Evolutionary conservation across 352 stramenopile genomes (phyloP).

Genomic region (Aphanomyces astaci): DNA sequence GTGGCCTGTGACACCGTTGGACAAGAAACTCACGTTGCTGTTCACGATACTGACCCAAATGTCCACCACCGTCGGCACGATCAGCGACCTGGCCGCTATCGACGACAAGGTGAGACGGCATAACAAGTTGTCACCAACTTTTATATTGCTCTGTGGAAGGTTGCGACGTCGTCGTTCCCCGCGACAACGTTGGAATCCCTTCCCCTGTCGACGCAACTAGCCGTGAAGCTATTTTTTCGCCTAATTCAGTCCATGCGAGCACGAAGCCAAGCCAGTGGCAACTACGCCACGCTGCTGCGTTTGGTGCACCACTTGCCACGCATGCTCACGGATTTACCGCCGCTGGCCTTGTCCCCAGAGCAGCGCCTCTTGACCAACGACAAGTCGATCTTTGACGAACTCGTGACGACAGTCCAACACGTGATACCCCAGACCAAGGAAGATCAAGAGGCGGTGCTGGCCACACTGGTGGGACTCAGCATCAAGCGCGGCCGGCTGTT

Average conservation of each 20-base stretch:
- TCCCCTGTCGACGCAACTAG: conserved; percentile 40
- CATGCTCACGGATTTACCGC: conserved; percentile 45
- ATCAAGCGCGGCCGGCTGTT: conserved; percentile 59
- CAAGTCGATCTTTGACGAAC: conserved; percentile 15
- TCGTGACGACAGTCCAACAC: conserved; percentile 28
- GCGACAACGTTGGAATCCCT: conserved; percentile 22
- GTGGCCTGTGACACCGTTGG: conserved; percentile 27
- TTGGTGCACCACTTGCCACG: conserved; percentile 47
- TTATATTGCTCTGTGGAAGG: too few relatives aligned
- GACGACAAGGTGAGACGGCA: neutral
- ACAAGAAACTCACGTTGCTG: conserved; percentile 40
- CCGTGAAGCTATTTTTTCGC: conserved; percentile 62
- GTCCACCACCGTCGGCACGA: neutral
- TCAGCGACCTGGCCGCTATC: conserved; percentile 22
- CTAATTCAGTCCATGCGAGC: conserved; percentile 46
- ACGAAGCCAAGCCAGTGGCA: conserved; percentile 23
- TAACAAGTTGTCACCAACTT: too few relatives aligned
- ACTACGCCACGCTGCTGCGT: conserved; percentile 35
- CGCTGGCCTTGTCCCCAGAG: conserved; percentile 38
- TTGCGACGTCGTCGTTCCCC: too few relatives aligned
- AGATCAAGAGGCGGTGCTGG: conserved; percentile 34
- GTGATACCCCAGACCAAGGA: conserved; percentile 11
- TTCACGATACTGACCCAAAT: conserved; percentile 26
- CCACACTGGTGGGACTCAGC: conserved; percentile 50
- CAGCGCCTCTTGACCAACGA: neutral